Conservation (phyloP, 208 protist species). For the Leishmania braziliensis region DNA sequence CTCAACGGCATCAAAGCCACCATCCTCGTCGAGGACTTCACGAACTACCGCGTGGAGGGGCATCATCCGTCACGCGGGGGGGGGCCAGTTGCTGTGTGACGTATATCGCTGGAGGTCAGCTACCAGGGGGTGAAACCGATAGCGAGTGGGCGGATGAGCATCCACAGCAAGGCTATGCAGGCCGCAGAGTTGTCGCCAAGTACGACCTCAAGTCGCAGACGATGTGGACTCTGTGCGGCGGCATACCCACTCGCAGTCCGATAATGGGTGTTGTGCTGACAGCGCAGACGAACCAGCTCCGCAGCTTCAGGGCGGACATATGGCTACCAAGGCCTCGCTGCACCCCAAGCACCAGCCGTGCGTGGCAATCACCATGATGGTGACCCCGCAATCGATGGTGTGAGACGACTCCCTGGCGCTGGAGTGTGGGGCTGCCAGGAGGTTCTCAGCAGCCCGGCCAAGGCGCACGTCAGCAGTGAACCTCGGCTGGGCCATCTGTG, state of each 20-base stretch:
- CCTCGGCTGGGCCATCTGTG: slow-evolving; percentile 51
- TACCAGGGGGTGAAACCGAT: slow-evolving; percentile 33
- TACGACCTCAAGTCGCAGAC: slow-evolving; percentile 55
- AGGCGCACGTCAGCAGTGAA: slow-evolving; percentile 55
- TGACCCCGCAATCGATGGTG: slow-evolving; percentile 18
- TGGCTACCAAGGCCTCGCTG: slow-evolving; percentile 41
- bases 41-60: slow-evolving; percentile 63
- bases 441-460: slow-evolving; percentile 55
- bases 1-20: slow-evolving; percentile 39
- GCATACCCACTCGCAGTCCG: slow-evolving; percentile 38
- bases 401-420: slow-evolving; percentile 42
- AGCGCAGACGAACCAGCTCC: slow-evolving; percentile 47
- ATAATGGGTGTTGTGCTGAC: slow-evolving; percentile 34
- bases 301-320: slow-evolving; percentile 36
- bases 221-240: slow-evolving; percentile 45
- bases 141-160: slow-evolving; percentile 29
- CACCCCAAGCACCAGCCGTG: slow-evolving; percentile 35
- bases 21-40: slow-evolving; percentile 30
- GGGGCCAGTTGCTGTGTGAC: slow-evolving; percentile 39
- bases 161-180: slow-evolving; percentile 68
- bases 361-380: slow-evolving; percentile 33
- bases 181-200: slow-evolving; percentile 51
- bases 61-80: slow-evolving; percentile 20
- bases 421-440: slow-evolving; percentile 53
- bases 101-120: slow-evolving; percentile 44